Conservation (phyloP, 139 green algal species). For the Tetradesmus lagerheimii region DNA sequence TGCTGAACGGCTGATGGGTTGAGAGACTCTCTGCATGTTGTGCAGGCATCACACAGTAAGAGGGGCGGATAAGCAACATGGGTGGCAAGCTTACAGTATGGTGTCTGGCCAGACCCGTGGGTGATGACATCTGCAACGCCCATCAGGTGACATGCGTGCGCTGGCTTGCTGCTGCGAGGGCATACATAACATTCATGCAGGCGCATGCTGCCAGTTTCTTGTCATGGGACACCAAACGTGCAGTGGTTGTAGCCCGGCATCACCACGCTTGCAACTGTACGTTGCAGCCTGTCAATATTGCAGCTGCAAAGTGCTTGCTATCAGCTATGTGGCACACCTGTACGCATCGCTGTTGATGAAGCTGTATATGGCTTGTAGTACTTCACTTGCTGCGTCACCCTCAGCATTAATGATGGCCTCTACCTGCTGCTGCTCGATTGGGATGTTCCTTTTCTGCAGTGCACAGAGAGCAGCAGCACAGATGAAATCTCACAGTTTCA, state of each 20-base stretch:
- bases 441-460: constrained; percentile 63
- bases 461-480: neutral
- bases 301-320: neutral
- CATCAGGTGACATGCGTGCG: too few species aligned
- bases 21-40: constrained; percentile 14
- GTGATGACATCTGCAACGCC: too few species aligned
- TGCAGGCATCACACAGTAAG: too few species aligned
- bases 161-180: too few species aligned
- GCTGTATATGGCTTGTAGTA: constrained; percentile 66
- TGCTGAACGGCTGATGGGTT: neutral
- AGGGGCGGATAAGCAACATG: too few species aligned
- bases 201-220: neutral
- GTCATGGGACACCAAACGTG: neutral
- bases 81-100: too few species aligned
- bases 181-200: too few species aligned
- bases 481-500: neutral
- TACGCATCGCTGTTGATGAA: constrained; percentile 67
- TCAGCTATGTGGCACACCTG: constrained; percentile 37
- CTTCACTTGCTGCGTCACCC: constrained; percentile 62
- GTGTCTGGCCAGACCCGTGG: too few species aligned
- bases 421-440: constrained; percentile 60
- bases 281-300: neutral
- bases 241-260: too few species aligned
- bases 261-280: neutral
- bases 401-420: constrained; percentile 66